A percentile compares a stretch with the other conserved stretches of the same genome.
These are phyloP conservation scores for Beauveria caledonica DNA, from an alignment of 2,329 filamentous ascomycete genomes.

Conservation along the genomic window DNA sequence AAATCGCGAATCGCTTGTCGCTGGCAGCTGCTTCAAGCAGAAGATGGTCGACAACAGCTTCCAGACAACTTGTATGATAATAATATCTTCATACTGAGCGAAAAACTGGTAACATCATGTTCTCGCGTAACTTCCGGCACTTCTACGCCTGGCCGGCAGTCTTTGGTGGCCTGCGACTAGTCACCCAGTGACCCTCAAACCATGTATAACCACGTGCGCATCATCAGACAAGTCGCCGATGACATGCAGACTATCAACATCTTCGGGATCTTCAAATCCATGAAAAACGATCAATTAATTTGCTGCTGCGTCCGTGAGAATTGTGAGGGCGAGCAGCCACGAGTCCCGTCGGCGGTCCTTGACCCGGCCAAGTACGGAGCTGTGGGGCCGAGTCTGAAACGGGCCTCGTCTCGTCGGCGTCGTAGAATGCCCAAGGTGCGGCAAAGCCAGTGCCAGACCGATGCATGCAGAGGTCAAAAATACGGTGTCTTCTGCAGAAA, in stretches of 20 bases:
- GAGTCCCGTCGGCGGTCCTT: background rate
- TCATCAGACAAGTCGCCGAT: background rate
- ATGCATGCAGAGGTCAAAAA: background rate
- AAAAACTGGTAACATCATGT: too few relatives aligned
- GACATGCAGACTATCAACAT: background rate
- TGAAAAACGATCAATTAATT: background rate
- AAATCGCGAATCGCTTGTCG: too few relatives aligned
- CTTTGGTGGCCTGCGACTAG: too few relatives aligned
- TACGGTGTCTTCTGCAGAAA: background rate
- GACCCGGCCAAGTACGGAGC: conserved; percentile 1
- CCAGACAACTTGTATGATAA: too few relatives aligned
- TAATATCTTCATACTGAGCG: too few relatives aligned
- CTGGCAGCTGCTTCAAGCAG: too few relatives aligned
- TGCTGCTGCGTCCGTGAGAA: background rate
- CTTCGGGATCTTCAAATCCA: background rate
- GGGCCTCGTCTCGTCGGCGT: conserved; percentile 24
- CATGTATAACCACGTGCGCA: too few relatives aligned
- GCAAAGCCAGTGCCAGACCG: conserved; percentile 16
- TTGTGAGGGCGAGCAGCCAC: background rate
- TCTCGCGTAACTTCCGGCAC: too few relatives aligned
- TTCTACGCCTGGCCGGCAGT: too few relatives aligned
- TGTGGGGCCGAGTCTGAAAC: conserved; percentile 22
- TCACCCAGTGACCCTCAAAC: too few relatives aligned
- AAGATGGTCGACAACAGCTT: too few relatives aligned
- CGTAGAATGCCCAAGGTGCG: conserved; percentile 21